Percentiles rank a stretch among this genome's conserved stretches.
Conservation (phyloP, 2,329 filamentous ascomycete genomes). For the Curvularia sp. region DNA sequence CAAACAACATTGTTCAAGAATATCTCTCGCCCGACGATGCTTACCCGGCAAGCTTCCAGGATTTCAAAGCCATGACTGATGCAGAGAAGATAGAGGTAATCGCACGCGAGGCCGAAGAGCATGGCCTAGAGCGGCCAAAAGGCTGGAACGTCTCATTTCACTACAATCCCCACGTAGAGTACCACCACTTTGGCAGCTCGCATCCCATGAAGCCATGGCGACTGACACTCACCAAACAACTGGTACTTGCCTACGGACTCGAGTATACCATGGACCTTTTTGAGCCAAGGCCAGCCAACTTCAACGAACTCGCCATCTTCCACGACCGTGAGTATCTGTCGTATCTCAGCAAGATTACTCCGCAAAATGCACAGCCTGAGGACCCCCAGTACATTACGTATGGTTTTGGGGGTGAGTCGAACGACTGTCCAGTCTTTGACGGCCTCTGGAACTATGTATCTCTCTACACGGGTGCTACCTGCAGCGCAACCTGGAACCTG, state of each 20-base stretch:
- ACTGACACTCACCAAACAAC: slow-evolving; percentile 89
- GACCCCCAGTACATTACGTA: slow-evolving; percentile 64
- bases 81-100: slow-evolving; percentile 59
- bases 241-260: slow-evolving; percentile 94
- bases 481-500: slow-evolving; percentile 90
- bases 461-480: slow-evolving; percentile 86
- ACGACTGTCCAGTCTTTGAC: slow-evolving; percentile 96
- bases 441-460: slow-evolving; percentile 95
- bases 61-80: slow-evolving; percentile 43
- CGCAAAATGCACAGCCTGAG: slow-evolving; percentile 53
- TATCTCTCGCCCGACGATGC: slow-evolving; percentile 42
- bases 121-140: slow-evolving; percentile 78
- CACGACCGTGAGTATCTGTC: slow-evolving; percentile 90
- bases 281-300: slow-evolving; percentile 80
- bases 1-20: slow-evolving; percentile 47
- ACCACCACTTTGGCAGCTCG: slow-evolving; percentile 94
- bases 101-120: slow-evolving; percentile 60
- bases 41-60: slow-evolving; percentile 36
- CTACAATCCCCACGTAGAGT: slow-evolving; percentile 92
- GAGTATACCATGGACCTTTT: slow-evolving; percentile 97
- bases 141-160: slow-evolving; percentile 95
- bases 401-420: slow-evolving; percentile 73
- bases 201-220: slow-evolving; percentile 99
- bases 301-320: slow-evolving; percentile 85
- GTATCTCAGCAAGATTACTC: slow-evolving; percentile 70